Evolutionary conservation across 345 rosid genomes (phyloP).

Genomic region (Pistacia atlantica): DNA sequence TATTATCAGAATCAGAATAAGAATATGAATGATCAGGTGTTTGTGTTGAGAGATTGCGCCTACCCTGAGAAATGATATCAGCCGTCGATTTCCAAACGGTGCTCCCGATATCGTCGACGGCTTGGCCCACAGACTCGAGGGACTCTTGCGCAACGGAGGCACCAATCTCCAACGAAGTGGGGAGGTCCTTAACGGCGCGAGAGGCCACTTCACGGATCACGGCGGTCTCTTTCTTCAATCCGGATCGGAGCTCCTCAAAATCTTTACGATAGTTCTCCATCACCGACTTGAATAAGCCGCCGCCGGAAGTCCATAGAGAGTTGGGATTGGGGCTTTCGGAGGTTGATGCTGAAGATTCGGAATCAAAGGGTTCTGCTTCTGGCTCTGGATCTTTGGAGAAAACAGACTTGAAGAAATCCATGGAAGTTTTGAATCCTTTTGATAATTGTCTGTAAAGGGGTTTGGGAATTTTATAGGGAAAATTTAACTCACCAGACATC

Average conservation of each 20-base stretch:
- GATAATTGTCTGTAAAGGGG: background rate
- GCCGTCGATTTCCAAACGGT: constrained; percentile 79
- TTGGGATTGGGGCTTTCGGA: constrained; percentile 13
- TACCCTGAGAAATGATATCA: constrained; percentile 68
- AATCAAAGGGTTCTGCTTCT: constrained; percentile 38
- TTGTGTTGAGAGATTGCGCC: constrained; percentile 37
- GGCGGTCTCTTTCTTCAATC: constrained; percentile 65
- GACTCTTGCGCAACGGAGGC: constrained; percentile 81
- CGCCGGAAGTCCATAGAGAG: constrained; percentile 57
- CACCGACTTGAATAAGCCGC: constrained; percentile 58
- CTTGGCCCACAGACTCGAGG: constrained; percentile 75
- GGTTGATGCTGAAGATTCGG: constrained; percentile 14
- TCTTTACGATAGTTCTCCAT: constrained; percentile 71
- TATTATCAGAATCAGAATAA: constrained; percentile 20
- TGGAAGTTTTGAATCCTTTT: constrained; percentile 16
- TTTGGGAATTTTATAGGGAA: too few species aligned
- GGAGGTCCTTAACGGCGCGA: constrained; percentile 69
- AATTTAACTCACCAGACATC: too few species aligned
- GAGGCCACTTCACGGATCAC: constrained; percentile 70
- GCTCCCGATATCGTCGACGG: constrained; percentile 78
- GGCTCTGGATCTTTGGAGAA: constrained; percentile 48
- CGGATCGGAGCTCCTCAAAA: constrained; percentile 76
- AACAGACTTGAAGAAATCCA: constrained; percentile 81
- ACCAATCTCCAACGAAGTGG: constrained; percentile 65
- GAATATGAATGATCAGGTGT: constrained; percentile 29